These are phyloP conservation scores for Penicillium freii DNA, from an alignment of 2,329 filamentous ascomycete genomes.

Conservation along the genomic window DNA sequence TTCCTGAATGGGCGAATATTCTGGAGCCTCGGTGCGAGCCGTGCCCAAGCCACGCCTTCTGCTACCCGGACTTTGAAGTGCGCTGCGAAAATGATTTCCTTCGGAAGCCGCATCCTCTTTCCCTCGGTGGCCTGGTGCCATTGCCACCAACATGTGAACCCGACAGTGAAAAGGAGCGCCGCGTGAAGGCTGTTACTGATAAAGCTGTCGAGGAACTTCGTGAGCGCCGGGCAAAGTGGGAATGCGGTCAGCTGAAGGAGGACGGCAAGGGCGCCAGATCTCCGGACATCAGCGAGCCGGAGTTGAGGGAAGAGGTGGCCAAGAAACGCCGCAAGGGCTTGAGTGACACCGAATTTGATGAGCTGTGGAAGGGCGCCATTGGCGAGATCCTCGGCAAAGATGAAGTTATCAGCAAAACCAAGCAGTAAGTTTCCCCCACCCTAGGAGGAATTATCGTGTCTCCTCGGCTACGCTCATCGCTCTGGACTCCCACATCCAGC, in stretches of 20 bases:
- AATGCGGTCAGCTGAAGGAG: slow-evolving; percentile 75
- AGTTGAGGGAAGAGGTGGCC: slow-evolving; percentile 73
- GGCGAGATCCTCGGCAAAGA: slow-evolving; percentile 55
- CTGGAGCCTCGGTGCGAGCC: slow-evolving; percentile 81
- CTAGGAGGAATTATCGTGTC: slow-evolving; percentile 13
- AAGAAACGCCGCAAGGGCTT: slow-evolving; percentile 78
- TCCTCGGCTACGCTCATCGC: slow-evolving; percentile 20
- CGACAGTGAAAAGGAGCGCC: slow-evolving; percentile 85
- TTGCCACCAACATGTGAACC: slow-evolving; percentile 90
- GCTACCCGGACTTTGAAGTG: slow-evolving; percentile 73
- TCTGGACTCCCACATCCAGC: slow-evolving; percentile 18
- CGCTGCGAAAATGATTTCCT: slow-evolving; percentile 86
- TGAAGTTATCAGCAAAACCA: slow-evolving; percentile 56
- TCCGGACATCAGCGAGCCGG: slow-evolving; percentile 65
- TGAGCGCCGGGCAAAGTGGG: slow-evolving; percentile 80
- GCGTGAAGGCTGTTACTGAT: slow-evolving; percentile 83
- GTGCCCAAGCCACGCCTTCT: slow-evolving; percentile 87
- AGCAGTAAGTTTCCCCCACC: slow-evolving; percentile 54
- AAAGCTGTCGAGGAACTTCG: slow-evolving; percentile 83
- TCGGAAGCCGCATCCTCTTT: slow-evolving; percentile 77
- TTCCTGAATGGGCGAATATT: slow-evolving; percentile 71
- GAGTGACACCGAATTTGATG: slow-evolving; percentile 85
- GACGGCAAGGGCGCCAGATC: slow-evolving; percentile 59
- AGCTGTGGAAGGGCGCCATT: slow-evolving; percentile 60
- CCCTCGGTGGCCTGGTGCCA: slow-evolving; percentile 75